A percentile compares a stretch with the other conserved stretches of the same genome.
phyloP scores from a whole-genome alignment of 345 rosid genomes.

The Moringa oleifera region DNA sequence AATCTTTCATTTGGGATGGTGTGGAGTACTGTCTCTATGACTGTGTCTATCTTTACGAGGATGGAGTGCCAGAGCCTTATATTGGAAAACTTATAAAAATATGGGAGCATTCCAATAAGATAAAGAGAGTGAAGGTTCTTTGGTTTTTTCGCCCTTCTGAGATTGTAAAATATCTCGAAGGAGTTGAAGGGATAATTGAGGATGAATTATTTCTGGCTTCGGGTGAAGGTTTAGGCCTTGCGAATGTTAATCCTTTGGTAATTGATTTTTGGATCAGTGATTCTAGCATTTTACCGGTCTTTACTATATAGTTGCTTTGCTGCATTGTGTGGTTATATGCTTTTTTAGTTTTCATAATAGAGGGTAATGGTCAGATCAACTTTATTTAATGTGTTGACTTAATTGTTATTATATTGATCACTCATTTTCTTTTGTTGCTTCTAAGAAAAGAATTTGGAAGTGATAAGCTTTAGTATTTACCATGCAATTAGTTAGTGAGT shows the following conservation, averaged over 20 bases:
- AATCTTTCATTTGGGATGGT: constrained; percentile 66
- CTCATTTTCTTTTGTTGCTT: too few species aligned
- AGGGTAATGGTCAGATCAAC: too few species aligned
- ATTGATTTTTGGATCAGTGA: constrained; percentile 15
- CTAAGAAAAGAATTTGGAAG: too few species aligned
- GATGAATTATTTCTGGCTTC: constrained; percentile 84
- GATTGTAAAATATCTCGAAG: constrained; percentile 38
- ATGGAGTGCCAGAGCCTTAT: constrained; percentile 48
- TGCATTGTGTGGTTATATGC: too few species aligned
- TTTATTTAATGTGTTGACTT: too few species aligned
- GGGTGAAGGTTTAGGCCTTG: constrained; percentile 74
- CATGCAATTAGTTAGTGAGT: too few species aligned
- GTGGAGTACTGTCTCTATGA: constrained; percentile 66
- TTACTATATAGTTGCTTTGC: too few species aligned
- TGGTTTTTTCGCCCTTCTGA: constrained; percentile 82
- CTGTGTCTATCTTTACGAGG: constrained; percentile 44
- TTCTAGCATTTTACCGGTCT: background rate
- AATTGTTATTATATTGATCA: too few species aligned
- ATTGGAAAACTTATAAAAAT: constrained; percentile 68
- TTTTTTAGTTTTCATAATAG: too few species aligned
- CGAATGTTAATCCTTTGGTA: constrained; percentile 76
- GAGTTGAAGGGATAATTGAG: constrained; percentile 21
- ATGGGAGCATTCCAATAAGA: constrained; percentile 53
- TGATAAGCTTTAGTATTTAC: too few species aligned
- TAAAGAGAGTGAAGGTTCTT: constrained; percentile 56